Percentiles rank a stretch among this genome's conserved stretches.
Conservation (phyloP, 345 rosid genomes). For the Citrus reticulata region DNA sequence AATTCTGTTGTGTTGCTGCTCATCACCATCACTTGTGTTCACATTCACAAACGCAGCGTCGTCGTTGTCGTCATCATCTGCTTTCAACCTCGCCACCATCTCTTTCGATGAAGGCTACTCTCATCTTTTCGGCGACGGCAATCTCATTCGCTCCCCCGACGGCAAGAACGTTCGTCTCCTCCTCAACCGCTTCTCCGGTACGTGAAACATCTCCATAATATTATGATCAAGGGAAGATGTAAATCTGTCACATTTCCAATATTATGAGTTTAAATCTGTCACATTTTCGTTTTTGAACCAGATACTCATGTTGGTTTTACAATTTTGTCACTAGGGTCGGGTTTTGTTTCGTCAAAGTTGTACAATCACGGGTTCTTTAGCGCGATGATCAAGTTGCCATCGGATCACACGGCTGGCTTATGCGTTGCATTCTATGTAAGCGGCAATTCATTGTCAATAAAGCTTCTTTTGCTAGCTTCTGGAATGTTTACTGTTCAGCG, state of each 20-base stretch:
- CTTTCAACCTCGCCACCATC: conserved; percentile 52
- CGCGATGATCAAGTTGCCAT: conserved; percentile 83
- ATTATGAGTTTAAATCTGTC: too few relatives aligned
- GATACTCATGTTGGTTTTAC: too few relatives aligned
- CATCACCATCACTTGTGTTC: neutral
- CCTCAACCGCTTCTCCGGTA: conserved; percentile 81
- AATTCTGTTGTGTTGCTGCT: neutral
- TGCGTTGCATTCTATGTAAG: conserved; percentile 89
- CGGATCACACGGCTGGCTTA: conserved; percentile 79
- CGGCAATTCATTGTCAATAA: too few relatives aligned
- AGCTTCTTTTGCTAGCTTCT: too few relatives aligned
- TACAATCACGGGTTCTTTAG: conserved; percentile 83
- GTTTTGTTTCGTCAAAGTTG: conserved; percentile 82
- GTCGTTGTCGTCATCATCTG: too few relatives aligned
- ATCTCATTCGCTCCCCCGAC: conserved; percentile 75
- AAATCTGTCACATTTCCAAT: too few relatives aligned
- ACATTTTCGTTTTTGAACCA: too few relatives aligned
- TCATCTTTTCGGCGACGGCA: conserved; percentile 81
- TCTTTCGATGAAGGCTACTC: conserved; percentile 75
- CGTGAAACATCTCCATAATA: too few relatives aligned
- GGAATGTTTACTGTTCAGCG: too few relatives aligned
- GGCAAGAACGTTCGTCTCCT: conserved; percentile 78
- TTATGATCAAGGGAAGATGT: too few relatives aligned
- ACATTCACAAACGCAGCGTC: neutral
- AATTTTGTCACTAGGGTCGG: conserved; percentile 50